A percentile compares a stretch with the other conserved stretches of the same genome.
These are phyloP conservation scores for Macaranga tanarius DNA, from an alignment of 441 rosid species.

Conservation along the genomic window DNA sequence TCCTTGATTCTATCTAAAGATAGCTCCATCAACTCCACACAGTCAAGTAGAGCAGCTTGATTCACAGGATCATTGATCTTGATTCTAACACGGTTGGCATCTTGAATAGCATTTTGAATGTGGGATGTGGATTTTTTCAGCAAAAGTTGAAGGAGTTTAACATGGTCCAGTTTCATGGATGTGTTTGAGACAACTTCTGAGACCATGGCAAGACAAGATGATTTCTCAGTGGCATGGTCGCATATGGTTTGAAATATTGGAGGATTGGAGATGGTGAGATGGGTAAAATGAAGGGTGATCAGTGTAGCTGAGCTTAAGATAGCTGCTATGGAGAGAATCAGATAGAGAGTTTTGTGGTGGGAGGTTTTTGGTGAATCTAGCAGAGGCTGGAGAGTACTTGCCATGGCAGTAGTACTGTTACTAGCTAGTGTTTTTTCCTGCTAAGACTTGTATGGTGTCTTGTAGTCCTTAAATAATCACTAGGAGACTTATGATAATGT, in stretches of 20 bases:
- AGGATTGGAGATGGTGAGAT: conserved; percentile 6
- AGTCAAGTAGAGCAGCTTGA: conserved; percentile 45
- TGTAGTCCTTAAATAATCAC: neutral
- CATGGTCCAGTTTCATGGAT: conserved; percentile 23
- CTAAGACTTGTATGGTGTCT: neutral
- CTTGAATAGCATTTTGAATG: conserved; percentile 27
- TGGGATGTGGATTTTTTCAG: conserved; percentile 32
- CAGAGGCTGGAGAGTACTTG: conserved; percentile 40
- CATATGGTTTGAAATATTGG: conserved; percentile 33
- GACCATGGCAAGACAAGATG: conserved; percentile 46
- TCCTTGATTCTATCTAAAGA: conserved; percentile 49
- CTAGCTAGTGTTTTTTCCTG: neutral
- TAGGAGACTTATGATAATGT: neutral
- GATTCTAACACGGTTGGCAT: conserved; percentile 21
- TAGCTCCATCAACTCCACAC: conserved; percentile 55
- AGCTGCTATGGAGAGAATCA: conserved; percentile 42
- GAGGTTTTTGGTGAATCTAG: conserved; percentile 38
- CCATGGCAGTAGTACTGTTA: conserved; percentile 26
- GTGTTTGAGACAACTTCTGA: conserved; percentile 33
- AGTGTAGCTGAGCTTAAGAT: conserved; percentile 39
- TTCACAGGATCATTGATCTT: conserved; percentile 42
- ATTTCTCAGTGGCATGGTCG: conserved; percentile 37
- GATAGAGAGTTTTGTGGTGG: conserved; percentile 27
- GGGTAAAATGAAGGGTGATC: conserved; percentile 24
- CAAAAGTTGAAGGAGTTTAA: conserved; percentile 40